Evolutionary conservation across 257 asterid genomes (phyloP), one percentile per base, ranked within the genome.

Genomic region (Fraxinus pennsylvanica): DNA sequence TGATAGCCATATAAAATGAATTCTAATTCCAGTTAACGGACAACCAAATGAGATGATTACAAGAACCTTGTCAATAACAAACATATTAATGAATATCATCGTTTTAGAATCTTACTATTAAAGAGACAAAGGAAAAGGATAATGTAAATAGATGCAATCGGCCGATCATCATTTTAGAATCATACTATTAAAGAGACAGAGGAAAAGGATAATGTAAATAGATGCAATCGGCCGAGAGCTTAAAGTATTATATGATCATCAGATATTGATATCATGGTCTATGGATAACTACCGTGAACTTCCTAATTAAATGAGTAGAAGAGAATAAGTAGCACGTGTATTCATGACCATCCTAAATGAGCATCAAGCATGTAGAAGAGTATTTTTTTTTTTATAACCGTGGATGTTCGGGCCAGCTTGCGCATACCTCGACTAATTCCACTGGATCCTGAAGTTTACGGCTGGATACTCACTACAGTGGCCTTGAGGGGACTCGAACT

Each of bases 1-100:
- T 75, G 82, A 75, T 27, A 81, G n/a, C 74, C 78, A 85, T 39
- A 73, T 71, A 63, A 72, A 78, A 35, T 7, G 35, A 25, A 61
- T 61, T 61, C 19, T 10, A 61, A 21, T 61, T 33, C 17, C 12
- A 25, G 77, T 72, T 61, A 19, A 72, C 59, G 22, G 73, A 36
- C 77, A 39, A 57, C 14, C 22, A 73, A 76, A 17, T 75, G 65
- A 19, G 57, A 39, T 36, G 65, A 76, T 73, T 9, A 33, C 71
- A 76, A 72, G 65, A 76, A 59, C 41, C 75, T 77, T 76, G 35
- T 68, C 43, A 73, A 66, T 19, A 70, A 71, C 13, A 27, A 36
- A 27, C 5, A 25, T 45, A 71, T 33, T 33, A 70, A 72, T 21
- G 54, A 73, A 77, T 74, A 13, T 39, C 72, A 63, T 33, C 25